phyloP scores from a whole-genome alignment of 2,329 filamentous ascomycete genomes.

The Amesomyces nigricolor region DNA sequence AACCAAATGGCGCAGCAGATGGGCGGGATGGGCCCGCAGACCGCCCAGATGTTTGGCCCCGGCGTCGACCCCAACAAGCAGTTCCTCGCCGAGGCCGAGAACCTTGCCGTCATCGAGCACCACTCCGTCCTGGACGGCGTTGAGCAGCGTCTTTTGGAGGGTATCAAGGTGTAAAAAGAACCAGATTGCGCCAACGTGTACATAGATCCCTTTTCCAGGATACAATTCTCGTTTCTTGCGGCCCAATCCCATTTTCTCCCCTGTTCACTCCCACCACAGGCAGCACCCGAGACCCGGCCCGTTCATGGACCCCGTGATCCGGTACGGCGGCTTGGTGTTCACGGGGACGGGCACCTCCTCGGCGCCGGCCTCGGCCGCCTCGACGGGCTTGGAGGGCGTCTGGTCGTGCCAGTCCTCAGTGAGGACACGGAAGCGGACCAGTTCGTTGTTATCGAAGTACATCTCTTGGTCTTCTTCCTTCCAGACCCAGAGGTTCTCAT shows the following conservation, averaged over 20 bases:
- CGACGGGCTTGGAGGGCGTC: constrained; percentile 61
- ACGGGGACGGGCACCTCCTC: constrained; percentile 31
- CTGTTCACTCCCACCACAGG: constrained; percentile 54
- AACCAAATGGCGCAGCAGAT: constrained; percentile 91
- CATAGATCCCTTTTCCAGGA: background rate
- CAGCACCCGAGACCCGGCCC: constrained; percentile 57
- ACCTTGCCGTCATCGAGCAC: constrained; percentile 90
- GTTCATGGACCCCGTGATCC: constrained; percentile 60
- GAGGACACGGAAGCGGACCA: constrained; percentile 79
- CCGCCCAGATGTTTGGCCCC: constrained; percentile 74
- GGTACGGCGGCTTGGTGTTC: constrained; percentile 64
- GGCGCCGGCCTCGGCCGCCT: constrained; percentile 51
- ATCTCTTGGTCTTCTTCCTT: constrained; percentile 66
- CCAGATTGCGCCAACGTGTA: constrained; percentile 17
- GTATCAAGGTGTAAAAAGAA: constrained; percentile 36
- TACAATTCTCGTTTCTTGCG: background rate
- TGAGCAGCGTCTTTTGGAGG: constrained; percentile 71
- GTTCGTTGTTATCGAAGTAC: constrained; percentile 86
- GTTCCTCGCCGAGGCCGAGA: constrained; percentile 88
- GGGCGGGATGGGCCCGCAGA: constrained; percentile 69
- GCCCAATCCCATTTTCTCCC: background rate
- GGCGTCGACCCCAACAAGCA: constrained; percentile 94
- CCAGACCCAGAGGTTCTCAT: constrained; percentile 82
- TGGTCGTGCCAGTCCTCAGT: constrained; percentile 90
- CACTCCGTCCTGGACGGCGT: constrained; percentile 85